Evolutionary conservation across 1,139 yeast species (phyloP).

Genomic region (Saccharomyces hybrid): DNA sequence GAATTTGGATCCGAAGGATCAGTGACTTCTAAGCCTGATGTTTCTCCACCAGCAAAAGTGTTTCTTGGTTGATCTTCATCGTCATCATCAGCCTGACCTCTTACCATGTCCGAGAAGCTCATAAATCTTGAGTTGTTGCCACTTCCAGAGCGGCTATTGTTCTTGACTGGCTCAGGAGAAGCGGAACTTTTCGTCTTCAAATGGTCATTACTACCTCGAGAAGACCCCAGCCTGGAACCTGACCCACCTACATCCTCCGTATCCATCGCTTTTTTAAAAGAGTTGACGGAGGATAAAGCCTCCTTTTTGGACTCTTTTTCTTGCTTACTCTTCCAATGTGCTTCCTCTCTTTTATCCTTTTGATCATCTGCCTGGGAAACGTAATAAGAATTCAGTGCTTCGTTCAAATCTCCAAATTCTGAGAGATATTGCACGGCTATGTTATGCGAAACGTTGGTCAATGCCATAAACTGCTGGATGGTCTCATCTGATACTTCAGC

Average conservation of each 20-base stretch:
- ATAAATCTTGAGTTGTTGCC: slow-evolving; percentile 33
- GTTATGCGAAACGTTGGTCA: slow-evolving; percentile 40
- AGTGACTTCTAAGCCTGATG: slow-evolving; percentile 88
- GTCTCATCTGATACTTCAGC: slow-evolving; percentile 20
- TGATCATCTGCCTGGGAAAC: slow-evolving; percentile 12
- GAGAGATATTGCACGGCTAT: slow-evolving; percentile 40
- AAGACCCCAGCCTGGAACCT: neutral
- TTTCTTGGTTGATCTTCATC: slow-evolving; percentile 64
- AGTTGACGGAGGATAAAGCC: neutral
- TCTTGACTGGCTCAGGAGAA: slow-evolving; percentile 2
- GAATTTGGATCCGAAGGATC: slow-evolving; percentile 63
- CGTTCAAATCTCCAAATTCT: slow-evolving; percentile 30
- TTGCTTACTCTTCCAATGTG: neutral
- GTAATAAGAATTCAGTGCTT: slow-evolving; percentile 32
- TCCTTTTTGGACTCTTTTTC: neutral
- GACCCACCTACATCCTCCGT: neutral
- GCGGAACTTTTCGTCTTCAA: slow-evolving; percentile 1
- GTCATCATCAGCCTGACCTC: slow-evolving; percentile 41
- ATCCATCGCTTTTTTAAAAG: neutral
- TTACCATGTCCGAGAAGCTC: slow-evolving; percentile 49
- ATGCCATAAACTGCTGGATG: slow-evolving; percentile 48
- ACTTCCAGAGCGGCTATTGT: slow-evolving; percentile 3
- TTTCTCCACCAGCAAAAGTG: slow-evolving; percentile 89
- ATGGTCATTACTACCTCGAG: neutral
- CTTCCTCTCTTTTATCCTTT: slow-evolving; percentile 1